Percentiles rank a stretch among this genome's conserved stretches.
These are phyloP conservation scores for Protea cynaroides DNA, from an alignment of 164 flowering plant genomes.

Conservation along the genomic window DNA sequence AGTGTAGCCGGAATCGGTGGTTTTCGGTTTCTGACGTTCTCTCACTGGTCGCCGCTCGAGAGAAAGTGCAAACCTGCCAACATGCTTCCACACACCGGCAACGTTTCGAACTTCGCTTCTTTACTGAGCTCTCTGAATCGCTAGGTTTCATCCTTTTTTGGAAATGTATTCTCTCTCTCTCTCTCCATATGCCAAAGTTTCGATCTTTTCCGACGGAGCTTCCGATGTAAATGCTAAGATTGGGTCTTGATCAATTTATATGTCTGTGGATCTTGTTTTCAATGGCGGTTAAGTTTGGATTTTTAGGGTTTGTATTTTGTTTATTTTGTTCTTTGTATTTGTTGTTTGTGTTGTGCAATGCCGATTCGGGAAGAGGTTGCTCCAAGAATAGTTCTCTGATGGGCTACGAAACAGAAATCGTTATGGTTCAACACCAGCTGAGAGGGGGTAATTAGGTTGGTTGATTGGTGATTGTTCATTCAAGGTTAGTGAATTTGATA, in stretches of 20 bases:
- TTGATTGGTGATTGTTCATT: slow-evolving; percentile 76
- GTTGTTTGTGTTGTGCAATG: slow-evolving; percentile 6
- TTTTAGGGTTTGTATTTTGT: neutral
- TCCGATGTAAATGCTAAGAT: too few species aligned
- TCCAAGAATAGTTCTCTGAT: slow-evolving; percentile 26
- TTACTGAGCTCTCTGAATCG: too few species aligned
- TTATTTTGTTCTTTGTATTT: neutral
- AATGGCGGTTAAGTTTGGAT: slow-evolving; percentile 6
- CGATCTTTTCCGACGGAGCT: too few species aligned
- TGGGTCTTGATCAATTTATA: neutral
- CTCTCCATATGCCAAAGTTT: neutral
- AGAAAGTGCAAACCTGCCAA: too few species aligned
- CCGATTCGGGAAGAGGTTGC: slow-evolving; percentile 17
- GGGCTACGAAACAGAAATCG: slow-evolving; percentile 52
- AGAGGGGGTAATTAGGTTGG: slow-evolving; percentile 55
- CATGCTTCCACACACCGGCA: neutral
- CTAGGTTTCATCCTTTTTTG: too few species aligned
- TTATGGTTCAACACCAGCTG: slow-evolving; percentile 76
- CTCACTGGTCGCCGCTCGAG: too few species aligned
- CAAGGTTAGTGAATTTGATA: slow-evolving; percentile 66
- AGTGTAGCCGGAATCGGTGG: too few species aligned
- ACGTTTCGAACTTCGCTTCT: too few species aligned
- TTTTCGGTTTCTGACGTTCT: too few species aligned
- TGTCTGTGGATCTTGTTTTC: neutral
- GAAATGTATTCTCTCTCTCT: neutral